Conservation (phyloP, 495 filamentous ascomycete species). For the Cercophora scortea region DNA sequence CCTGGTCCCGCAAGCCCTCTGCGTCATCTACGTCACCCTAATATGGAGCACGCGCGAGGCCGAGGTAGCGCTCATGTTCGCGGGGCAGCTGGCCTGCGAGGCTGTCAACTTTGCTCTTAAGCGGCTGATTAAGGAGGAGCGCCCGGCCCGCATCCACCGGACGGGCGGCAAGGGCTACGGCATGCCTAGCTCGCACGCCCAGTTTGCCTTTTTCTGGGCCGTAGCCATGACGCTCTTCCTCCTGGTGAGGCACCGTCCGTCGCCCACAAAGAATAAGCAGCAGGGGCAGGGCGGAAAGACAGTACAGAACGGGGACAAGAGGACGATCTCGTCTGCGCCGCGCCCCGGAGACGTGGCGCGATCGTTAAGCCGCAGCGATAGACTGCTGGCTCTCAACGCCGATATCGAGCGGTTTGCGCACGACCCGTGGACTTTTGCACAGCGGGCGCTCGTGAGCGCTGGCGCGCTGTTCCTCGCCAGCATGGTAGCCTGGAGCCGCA, state of each 20-base stretch:
- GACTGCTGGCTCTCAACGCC: not conserved
- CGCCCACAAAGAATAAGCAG: not conserved
- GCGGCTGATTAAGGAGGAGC: constrained; percentile 82
- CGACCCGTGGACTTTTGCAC: constrained; percentile 46
- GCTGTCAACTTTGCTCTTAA: constrained; percentile 88
- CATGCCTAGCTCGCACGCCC: constrained; percentile 97
- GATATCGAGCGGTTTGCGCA: constrained; percentile 28
- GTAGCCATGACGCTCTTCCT: constrained; percentile 76
- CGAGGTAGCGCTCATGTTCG: constrained; percentile 85
- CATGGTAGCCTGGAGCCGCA: constrained; percentile 66
- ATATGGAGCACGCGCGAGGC: constrained; percentile 85
- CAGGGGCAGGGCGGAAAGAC: not conserved
- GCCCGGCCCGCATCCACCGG: constrained; percentile 71
- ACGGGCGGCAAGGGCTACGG: constrained; percentile 77
- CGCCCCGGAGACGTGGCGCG: not conserved
- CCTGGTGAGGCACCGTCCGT: constrained; percentile 62
- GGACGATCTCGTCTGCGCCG: not conserved
- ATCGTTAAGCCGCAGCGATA: not conserved
- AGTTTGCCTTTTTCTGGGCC: constrained; percentile 88
- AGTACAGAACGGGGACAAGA: not conserved
- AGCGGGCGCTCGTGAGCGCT: constrained; percentile 50
- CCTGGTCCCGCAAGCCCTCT: constrained; percentile 84
- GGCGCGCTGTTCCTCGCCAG: constrained; percentile 52
- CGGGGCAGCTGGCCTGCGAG: constrained; percentile 87
- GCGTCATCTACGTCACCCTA: constrained; percentile 80